Conservation (phyloP, 768 basidiomycete genomes). For the Butyriboletus loyo region DNA sequence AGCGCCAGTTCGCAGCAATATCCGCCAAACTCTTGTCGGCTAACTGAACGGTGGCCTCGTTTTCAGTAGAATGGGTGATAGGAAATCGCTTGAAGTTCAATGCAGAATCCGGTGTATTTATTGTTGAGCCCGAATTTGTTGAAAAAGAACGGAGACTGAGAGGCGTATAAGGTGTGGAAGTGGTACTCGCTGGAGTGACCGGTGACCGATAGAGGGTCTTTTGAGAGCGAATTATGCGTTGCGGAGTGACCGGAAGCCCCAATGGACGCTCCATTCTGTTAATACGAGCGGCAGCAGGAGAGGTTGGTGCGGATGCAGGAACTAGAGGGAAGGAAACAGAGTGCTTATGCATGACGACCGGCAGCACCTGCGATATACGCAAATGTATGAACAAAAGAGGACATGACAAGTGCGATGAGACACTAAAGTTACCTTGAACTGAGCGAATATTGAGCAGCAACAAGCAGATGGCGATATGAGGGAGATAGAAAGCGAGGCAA, state of each 20-base stretch:
- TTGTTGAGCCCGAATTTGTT: constrained; percentile 45
- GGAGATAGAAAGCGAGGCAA: constrained; percentile 24
- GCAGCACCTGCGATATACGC: constrained; percentile 8
- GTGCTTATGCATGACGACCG: constrained; percentile 29
- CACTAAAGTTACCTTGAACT: constrained; percentile 20
- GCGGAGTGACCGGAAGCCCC: constrained; percentile 58
- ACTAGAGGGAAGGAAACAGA: constrained; percentile 28
- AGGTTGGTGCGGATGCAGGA: constrained; percentile 44
- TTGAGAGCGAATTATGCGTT: constrained; percentile 49
- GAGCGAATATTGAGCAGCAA: constrained; percentile 13
- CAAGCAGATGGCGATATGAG: constrained; percentile 22
- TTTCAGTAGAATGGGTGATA: constrained; percentile 44
- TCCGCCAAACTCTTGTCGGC: constrained; percentile 54
- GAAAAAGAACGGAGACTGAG: constrained; percentile 64
- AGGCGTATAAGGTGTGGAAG: constrained; percentile 63
- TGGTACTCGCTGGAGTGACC: constrained; percentile 51
- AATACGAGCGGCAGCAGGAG: constrained; percentile 39
- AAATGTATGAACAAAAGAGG: constrained; percentile 11
- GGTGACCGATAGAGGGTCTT: constrained; percentile 54
- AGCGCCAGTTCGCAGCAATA: constrained; percentile 69
- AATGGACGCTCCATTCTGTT: constrained; percentile 29
- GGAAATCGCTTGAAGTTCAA: constrained; percentile 41
- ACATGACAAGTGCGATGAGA: not conserved
- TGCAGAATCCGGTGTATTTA: constrained; percentile 56
- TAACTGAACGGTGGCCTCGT: constrained; percentile 21